These are phyloP conservation scores for Alternaria ventricosa DNA, from an alignment of 2,329 filamentous ascomycete genomes.

Conservation along the genomic window DNA sequence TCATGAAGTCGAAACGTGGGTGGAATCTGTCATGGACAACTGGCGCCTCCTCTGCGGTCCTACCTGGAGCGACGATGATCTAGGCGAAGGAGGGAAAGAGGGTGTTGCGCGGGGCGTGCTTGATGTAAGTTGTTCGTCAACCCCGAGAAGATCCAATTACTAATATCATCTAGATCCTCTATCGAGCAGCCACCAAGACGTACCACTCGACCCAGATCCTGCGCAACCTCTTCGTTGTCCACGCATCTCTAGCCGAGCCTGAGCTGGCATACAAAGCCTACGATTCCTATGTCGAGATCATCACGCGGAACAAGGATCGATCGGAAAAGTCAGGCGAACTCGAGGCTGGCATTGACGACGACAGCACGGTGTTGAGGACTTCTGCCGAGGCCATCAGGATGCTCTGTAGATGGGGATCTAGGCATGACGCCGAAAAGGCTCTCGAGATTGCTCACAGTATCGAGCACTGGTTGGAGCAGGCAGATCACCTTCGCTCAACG, in stretches of 20 bases:
- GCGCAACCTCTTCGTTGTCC: constrained; percentile 84
- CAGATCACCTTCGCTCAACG: constrained; percentile 33
- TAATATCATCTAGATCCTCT: constrained; percentile 68
- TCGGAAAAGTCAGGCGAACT: constrained; percentile 74
- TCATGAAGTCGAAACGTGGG: constrained; percentile 80
- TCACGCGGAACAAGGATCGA: constrained; percentile 82
- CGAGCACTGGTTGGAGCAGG: constrained; percentile 74
- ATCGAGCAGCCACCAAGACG: constrained; percentile 88
- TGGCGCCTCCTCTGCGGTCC: constrained; percentile 84
- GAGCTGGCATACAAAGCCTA: constrained; percentile 90
- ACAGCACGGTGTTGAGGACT: constrained; percentile 77
- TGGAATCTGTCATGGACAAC: constrained; percentile 79
- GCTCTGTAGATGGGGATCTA: constrained; percentile 80
- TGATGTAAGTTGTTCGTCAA: constrained; percentile 55
- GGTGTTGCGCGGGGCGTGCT: constrained; percentile 77
- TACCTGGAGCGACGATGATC: constrained; percentile 79
- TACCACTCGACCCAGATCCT: constrained; percentile 94
- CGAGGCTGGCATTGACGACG: constrained; percentile 77
- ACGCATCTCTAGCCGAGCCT: constrained; percentile 87
- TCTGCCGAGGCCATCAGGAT: constrained; percentile 80
- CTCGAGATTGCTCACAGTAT: constrained; percentile 72
- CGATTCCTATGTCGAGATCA: constrained; percentile 88
- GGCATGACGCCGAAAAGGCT: constrained; percentile 79
- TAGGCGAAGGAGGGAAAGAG: constrained; percentile 81
- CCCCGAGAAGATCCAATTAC: neutral